These are phyloP conservation scores for Alternaria solani DNA, from an alignment of 2,329 filamentous ascomycete species.

Conservation along the genomic window DNA sequence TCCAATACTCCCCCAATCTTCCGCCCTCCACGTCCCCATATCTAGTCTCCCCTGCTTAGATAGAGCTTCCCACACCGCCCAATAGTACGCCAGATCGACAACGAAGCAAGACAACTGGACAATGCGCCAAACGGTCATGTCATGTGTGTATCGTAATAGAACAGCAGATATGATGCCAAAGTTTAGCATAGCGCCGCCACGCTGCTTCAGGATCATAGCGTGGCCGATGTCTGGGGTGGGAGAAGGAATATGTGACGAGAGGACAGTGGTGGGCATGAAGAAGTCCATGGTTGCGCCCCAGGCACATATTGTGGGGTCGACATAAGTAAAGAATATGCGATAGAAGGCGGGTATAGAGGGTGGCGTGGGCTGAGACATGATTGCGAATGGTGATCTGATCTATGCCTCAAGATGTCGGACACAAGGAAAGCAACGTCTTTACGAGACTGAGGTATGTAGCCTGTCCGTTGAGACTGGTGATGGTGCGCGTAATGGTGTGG, in stretches of 20 bases:
- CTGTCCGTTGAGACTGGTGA: background rate
- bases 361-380: conserved; percentile 4
- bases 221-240: conserved; percentile 31
- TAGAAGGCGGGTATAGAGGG: conserved; percentile 26
- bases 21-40: conserved; percentile 26
- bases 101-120: conserved; percentile 29
- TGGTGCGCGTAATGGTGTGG: background rate
- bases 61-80: conserved; percentile 25
- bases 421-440: background rate
- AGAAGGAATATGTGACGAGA: conserved; percentile 29
- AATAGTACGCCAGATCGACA: conserved; percentile 35
- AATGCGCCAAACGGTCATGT: conserved; percentile 35
- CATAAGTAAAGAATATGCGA: conserved; percentile 38
- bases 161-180: conserved; percentile 39
- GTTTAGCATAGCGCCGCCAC: conserved; percentile 38
- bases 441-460: background rate
- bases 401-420: background rate
- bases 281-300: conserved; percentile 42
- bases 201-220: conserved; percentile 37
- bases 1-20: conserved; percentile 47
- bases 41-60: conserved; percentile 24
- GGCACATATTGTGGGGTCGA: conserved; percentile 38
- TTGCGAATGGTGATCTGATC: background rate
- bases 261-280: conserved; percentile 30
- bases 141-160: conserved; percentile 34